Conservation (phyloP, 2,329 filamentous ascomycete species). For the Ilyonectria mors-panacis region DNA sequence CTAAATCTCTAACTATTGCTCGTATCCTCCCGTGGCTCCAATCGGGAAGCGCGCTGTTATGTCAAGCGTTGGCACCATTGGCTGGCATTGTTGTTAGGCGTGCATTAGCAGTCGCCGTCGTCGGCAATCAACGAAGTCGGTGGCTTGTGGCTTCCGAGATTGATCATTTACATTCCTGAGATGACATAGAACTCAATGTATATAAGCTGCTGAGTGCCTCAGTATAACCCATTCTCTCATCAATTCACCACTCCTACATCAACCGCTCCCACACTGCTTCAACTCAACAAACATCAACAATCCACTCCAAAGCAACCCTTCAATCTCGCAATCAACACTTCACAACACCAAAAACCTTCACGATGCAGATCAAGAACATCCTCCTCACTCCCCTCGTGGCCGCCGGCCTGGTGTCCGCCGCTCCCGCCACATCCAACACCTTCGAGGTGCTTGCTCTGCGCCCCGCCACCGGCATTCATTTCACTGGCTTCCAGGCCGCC, state of each 20-base stretch:
- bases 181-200: not conserved
- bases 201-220: not conserved
- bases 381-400: conserved; percentile 45
- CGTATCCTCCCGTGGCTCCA: not conserved
- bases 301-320: not conserved
- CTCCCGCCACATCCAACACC: conserved; percentile 47
- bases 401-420: conserved; percentile 47
- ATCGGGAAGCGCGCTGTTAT: not conserved
- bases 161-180: not conserved
- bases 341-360: conserved; percentile 22
- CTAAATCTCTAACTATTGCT: not conserved
- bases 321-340: not conserved
- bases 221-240: not conserved
- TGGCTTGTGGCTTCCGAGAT: not conserved
- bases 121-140: not conserved
- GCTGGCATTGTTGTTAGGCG: not conserved
- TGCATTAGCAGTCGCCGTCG: not conserved
- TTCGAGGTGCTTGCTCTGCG: conserved; percentile 67
- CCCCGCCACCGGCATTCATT: conserved; percentile 65
- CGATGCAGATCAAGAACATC: conserved; percentile 49
- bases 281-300: not conserved
- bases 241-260: not conserved
- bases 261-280: not conserved
- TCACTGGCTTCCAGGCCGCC: conserved; percentile 61
- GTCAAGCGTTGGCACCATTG: not conserved